phyloP scores from a whole-genome alignment of 2,329 filamentous ascomycete species.

The Epichloe hybrida region DNA sequence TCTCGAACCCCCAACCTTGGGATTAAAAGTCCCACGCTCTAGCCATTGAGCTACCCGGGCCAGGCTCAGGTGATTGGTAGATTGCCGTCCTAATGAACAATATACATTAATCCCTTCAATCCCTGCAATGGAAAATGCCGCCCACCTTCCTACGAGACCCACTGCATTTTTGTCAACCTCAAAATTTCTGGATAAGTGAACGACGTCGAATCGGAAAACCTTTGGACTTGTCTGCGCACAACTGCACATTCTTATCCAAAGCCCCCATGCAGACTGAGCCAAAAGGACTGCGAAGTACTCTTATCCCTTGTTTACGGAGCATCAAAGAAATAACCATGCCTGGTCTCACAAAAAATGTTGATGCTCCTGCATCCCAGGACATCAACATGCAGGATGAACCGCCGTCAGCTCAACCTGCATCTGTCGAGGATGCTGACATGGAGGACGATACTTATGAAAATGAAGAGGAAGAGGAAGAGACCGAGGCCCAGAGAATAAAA shows the following conservation, averaged over 20 bases:
- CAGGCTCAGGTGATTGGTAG: neutral
- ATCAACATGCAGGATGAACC: slow-evolving; percentile 32
- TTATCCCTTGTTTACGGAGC: too few relatives aligned
- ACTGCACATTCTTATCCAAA: neutral
- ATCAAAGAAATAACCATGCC: slow-evolving; percentile 19
- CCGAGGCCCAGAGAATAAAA: slow-evolving; percentile 42
- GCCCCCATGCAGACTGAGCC: too few relatives aligned
- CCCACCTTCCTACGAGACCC: neutral
- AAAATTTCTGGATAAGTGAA: slow-evolving; percentile 6
- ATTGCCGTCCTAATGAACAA: fast-evolving
- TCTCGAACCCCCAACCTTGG: slow-evolving; percentile 21
- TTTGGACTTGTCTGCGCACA: neutral
- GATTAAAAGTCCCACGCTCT: slow-evolving; percentile 22
- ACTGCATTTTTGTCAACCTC: neutral
- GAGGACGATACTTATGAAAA: slow-evolving; percentile 16
- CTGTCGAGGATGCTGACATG: slow-evolving; percentile 21
- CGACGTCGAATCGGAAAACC: neutral
- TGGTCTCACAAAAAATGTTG: slow-evolving; percentile 24
- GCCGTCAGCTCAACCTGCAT: slow-evolving; percentile 22
- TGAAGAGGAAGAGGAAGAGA: slow-evolving; percentile 31
- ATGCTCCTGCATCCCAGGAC: slow-evolving; percentile 19
- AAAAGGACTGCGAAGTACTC: too few relatives aligned
- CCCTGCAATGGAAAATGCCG: neutral
- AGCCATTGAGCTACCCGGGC: slow-evolving; percentile 21
- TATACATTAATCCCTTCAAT: neutral